These are phyloP conservation scores for Leucocoprinus leucothites DNA, from an alignment of 768 basidiomycete genomes.

Conservation along the genomic window DNA sequence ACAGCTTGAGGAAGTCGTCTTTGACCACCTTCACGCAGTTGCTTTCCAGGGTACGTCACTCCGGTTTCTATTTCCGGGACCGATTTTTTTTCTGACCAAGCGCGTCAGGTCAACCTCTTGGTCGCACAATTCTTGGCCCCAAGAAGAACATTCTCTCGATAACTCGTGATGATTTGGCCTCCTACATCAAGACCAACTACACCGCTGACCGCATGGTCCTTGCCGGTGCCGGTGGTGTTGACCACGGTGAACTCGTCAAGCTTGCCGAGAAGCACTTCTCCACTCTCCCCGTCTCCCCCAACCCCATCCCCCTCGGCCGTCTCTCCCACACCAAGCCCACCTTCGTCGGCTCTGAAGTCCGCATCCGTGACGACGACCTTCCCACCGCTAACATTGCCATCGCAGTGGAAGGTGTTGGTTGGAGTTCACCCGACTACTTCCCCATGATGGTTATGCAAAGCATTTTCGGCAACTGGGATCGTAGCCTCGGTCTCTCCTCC, in stretches of 20 bases:
- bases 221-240: constrained; percentile 93
- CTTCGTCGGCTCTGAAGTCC: constrained; percentile 94
- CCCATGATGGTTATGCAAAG: constrained; percentile 98
- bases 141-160: constrained; percentile 96
- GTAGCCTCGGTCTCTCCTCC: constrained; percentile 87
- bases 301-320: constrained; percentile 86
- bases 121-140: constrained; percentile 96
- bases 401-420: constrained; percentile 96
- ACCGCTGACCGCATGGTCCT: constrained; percentile 99
- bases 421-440: constrained; percentile 98
- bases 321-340: constrained; percentile 70
- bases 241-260: constrained; percentile 89
- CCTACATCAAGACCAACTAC: constrained; percentile 97
- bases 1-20: constrained; percentile 97
- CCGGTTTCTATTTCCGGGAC: not conserved
- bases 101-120: constrained; percentile 81
- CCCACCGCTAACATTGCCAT: constrained; percentile 92
- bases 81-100: constrained; percentile 5
- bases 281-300: constrained; percentile 78
- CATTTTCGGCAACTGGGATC: constrained; percentile 99
- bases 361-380: constrained; percentile 89
- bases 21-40: constrained; percentile 95
- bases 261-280: constrained; percentile 95
- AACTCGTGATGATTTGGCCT: constrained; percentile 80
- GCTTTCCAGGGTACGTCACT: constrained; percentile 85